These are phyloP conservation scores for Teratosphaeriaceae sp. DNA, from an alignment of 2,329 filamentous ascomycete species.

Conservation along the genomic window DNA sequence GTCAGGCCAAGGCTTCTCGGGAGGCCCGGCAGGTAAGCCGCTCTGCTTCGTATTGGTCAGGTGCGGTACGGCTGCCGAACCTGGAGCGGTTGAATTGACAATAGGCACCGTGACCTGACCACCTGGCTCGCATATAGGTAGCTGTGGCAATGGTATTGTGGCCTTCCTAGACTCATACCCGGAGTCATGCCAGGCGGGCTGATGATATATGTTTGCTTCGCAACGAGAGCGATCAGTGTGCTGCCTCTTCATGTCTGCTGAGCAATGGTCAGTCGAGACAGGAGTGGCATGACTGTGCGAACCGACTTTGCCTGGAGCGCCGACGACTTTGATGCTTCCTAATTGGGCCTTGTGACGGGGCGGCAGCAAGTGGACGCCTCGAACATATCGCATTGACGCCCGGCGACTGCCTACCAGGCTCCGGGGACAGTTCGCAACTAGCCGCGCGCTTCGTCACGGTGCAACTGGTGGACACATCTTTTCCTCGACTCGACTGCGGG, in stretches of 20 bases:
- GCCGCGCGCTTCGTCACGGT: conserved; percentile 8
- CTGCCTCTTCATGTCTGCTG: neutral
- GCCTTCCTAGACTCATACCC: conserved; percentile 7
- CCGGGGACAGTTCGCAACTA: conserved; percentile 6
- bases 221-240: neutral
- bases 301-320: neutral
- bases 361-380: neutral
- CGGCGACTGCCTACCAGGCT: conserved; percentile 5
- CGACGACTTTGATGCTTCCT: neutral
- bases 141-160: neutral
- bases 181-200: conserved; percentile 6
- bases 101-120: neutral
- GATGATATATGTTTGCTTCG: neutral
- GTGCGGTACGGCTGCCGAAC: neutral
- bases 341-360: conserved; percentile 3
- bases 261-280: neutral
- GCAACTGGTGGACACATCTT: neutral
- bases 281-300: neutral
- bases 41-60: conserved; percentile 1
- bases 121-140: neutral
- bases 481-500: neutral
- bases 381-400: neutral
- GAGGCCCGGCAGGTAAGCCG: neutral
- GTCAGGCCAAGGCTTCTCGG: conserved; percentile 4
- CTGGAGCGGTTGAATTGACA: neutral